Conservation (phyloP, 1,284 basidiomycete genomes). For the Ceratobasidium papillatum region DNA sequence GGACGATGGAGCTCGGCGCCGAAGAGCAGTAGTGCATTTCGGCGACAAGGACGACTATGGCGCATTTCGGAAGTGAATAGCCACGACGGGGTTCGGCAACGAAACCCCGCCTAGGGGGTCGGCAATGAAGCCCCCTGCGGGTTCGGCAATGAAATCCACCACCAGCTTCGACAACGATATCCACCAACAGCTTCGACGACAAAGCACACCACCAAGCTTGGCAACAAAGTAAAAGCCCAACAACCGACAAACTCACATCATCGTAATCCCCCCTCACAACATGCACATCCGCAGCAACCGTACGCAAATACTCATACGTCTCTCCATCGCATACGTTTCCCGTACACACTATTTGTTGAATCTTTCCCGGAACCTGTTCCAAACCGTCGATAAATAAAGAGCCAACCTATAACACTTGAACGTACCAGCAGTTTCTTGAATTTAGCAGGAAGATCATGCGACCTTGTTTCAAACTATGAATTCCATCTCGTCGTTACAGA, state of each 20-base stretch:
- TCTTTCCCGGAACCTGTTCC: slow-evolving; percentile 83
- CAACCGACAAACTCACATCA: slow-evolving; percentile 66
- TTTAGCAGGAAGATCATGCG: slow-evolving; percentile 91
- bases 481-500: background rate
- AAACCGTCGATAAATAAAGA: background rate
- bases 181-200: slow-evolving; percentile 45
- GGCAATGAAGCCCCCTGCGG: background rate
- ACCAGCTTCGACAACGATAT: background rate
- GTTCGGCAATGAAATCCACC: background rate
- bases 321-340: slow-evolving; percentile 98
- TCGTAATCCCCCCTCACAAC: slow-evolving; percentile 96
- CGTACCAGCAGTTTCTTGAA: slow-evolving; percentile 93
- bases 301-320: slow-evolving; percentile 96
- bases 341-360: slow-evolving; percentile 97
- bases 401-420: slow-evolving; percentile 21
- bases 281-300: slow-evolving; percentile 94
- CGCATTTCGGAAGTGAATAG: background rate
- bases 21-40: background rate
- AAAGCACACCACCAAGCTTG: slow-evolving; percentile 39
- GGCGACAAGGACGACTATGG: no score
- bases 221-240: background rate
- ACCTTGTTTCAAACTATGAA: no score
- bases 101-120: background rate
- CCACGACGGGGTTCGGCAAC: background rate
- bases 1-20: background rate